A percentile compares a stretch with the other conserved stretches of the same genome.
These are phyloP conservation scores for Saprolegnia parasitica DNA, from an alignment of 352 stramenopile species.

Conservation along the genomic window DNA sequence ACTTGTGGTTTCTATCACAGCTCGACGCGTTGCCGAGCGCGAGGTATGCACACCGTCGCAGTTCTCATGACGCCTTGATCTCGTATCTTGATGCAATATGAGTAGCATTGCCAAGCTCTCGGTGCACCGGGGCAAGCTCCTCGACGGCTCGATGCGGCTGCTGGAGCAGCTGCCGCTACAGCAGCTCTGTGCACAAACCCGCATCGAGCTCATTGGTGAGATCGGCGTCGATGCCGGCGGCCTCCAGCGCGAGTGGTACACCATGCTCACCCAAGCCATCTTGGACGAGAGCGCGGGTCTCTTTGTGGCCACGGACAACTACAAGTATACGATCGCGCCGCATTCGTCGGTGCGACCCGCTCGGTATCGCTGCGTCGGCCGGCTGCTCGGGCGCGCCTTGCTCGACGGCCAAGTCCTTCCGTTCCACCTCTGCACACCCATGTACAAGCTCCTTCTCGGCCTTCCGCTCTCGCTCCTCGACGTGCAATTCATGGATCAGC, in stretches of 20 bases:
- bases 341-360: not conserved
- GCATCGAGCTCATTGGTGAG: slow-evolving; percentile 85
- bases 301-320: slow-evolving; percentile 22
- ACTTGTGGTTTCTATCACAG: slow-evolving; percentile 11
- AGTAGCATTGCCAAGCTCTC: slow-evolving; percentile 44
- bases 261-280: slow-evolving; percentile 21
- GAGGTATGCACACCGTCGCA: not conserved
- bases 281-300: slow-evolving; percentile 16
- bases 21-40: not conserved
- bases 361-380: slow-evolving; percentile 36
- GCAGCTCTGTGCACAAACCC: slow-evolving; percentile 70
- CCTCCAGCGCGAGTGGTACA: slow-evolving; percentile 79
- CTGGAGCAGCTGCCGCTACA: slow-evolving; percentile 62
- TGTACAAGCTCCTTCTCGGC: slow-evolving; percentile 69
- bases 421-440: slow-evolving; percentile 52
- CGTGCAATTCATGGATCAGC: slow-evolving; percentile 65
- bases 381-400: slow-evolving; percentile 59
- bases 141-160: slow-evolving; percentile 77
- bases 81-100: slow-evolving; percentile 4
- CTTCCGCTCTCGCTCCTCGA: slow-evolving; percentile 51
- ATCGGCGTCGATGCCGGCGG: slow-evolving; percentile 73
- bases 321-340: slow-evolving; percentile 21
- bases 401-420: slow-evolving; percentile 70
- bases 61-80: not conserved
- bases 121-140: slow-evolving; percentile 69